Evolutionary conservation across 345 rosid genomes (phyloP), one percentile per base, ranked within the genome.

Genomic region (Adansonia digitata): DNA sequence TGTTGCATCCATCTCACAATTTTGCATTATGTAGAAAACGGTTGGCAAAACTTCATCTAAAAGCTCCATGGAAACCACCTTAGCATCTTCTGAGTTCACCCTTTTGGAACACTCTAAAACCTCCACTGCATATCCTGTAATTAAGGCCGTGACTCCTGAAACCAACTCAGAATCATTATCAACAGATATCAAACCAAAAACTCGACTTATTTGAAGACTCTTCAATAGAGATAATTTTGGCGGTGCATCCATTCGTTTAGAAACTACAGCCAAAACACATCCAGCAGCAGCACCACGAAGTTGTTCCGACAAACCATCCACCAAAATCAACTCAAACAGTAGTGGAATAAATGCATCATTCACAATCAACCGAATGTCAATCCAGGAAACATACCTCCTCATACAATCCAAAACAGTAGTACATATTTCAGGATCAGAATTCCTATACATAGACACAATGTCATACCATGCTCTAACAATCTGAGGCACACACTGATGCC

Each of bases 361-460:
- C 29, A 84, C 94, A 68, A 95, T 86, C 84, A 95, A 82, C 64
- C 86, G 86, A 67, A 95, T 93, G 76, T 95, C 99, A 68, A 95
- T 93, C 99, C 98, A 95, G 35, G 96, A 91, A 69, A 92, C 85
- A 65, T 88, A 91, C 86, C 98, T 88, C 68, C 91, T 85, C 94
- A 88, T 87, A 29, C 94, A 84, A 62, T 91, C 97, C 71, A 95
- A 82, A 66, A 95, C 94, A 57, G 77, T 64, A 18, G 88, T 74
- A 78, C 93, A 91, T 10, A 93, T 83, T 56, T 89, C 98, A 5
- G 85, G 86, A 84, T 95, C 89, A 2, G 94, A 86, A 79, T 79
- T 88, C 88, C 75, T 84, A 79, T 85, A 89, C 87, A 80, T 22
- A 0, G 83, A 82, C 20, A 95, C 89, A 84, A 93, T 88, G 78